Base-by-base conservation (phyloP, 2,329 filamentous ascomycete genomes). In the Fonsecaea erecta region DNA sequence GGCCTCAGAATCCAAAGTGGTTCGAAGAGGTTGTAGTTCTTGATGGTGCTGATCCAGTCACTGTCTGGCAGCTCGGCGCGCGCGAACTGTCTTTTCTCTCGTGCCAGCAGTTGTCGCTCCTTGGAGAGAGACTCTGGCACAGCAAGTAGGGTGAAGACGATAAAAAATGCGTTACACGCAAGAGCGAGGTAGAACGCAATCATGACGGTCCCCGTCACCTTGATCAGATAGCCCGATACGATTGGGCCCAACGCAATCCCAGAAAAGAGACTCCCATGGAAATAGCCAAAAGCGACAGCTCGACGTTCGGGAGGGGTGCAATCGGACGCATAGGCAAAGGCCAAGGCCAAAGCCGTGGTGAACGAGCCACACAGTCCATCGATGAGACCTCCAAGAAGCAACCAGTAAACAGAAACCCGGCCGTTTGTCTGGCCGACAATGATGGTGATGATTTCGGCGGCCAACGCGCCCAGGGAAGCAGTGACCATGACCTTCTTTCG, bases 291-390 rank as follows among this genome's bases (percentile, higher is more conserved):
- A 3, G 88, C 87, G 7, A 96, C 90, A 65, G 90, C 91, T 21
- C 95, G 88, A 73, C 86, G 87, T 32, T 90, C 89, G 0, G 93
- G 91, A 3, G 90, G 82, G 0, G 93, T 94, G 77, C 92, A 97
- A 77, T 99, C 95, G 46, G 92, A 89, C 12, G 91, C 89, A 77
- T 98, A 99, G 0, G 94, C 92, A 75, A 96, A 89, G 24, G 87
- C 88, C 64, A 96, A 80, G 52, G 90, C 88, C 81, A 90, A 90
- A 30, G 89, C 90, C 0, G 92, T 87, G 0, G 93, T 96, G 75
- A 97, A 97, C 0, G 93, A 97, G 7, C 95, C 95, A 9, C 88
- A 88, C 4, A 97, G 74, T 3, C 95, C 95, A 74, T 99, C 95
- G 52, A 93, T 82, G 9, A 91, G 82, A 37, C 88, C 86, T 9